Conservation (phyloP, 1,139 yeast species). For the Geotrichum phurueaensis region DNA sequence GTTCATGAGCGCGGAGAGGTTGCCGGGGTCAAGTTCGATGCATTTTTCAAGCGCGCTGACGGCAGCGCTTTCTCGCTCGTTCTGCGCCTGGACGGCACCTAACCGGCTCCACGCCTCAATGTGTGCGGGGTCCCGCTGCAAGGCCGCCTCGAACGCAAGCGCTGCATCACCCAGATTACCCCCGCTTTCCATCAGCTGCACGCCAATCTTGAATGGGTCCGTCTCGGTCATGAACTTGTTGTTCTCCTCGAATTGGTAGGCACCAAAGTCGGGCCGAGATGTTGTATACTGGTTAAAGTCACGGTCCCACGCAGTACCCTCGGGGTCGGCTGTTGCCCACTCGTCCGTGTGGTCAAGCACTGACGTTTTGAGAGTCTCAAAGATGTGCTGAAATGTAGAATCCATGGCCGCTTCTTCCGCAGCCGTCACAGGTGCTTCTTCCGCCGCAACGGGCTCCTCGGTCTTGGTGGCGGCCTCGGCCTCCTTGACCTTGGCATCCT, state of each 20-base stretch:
- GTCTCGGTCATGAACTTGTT: conserved; percentile 69
- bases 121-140: conserved; percentile 72
- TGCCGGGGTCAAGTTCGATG: conserved; percentile 70
- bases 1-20: conserved; percentile 75
- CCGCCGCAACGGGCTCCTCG: conserved; percentile 19
- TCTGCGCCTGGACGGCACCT: conserved; percentile 93
- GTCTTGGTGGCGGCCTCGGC: conserved; percentile 13
- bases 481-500: conserved; percentile 34
- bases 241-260: conserved; percentile 65
- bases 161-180: conserved; percentile 94
- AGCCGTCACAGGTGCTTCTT: conserved; percentile 21
- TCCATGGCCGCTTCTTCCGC: conserved; percentile 22
- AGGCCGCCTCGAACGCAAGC: conserved; percentile 93
- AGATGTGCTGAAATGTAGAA: conserved; percentile 61
- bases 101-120: conserved; percentile 87
- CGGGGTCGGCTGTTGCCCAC: conserved; percentile 29
- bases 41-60: conserved; percentile 87
- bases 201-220: conserved; percentile 87
- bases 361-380: conserved; percentile 46
- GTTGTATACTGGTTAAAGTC: conserved; percentile 72
- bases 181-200: conserved; percentile 87
- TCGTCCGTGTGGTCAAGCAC: conserved; percentile 42
- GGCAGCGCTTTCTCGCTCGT: conserved; percentile 92
- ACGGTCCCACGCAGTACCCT: conserved; percentile 38
- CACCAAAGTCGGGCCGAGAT: conserved; percentile 69